Conservation (phyloP, 208 protist species). For the Acanthamoeba quina region DNA sequence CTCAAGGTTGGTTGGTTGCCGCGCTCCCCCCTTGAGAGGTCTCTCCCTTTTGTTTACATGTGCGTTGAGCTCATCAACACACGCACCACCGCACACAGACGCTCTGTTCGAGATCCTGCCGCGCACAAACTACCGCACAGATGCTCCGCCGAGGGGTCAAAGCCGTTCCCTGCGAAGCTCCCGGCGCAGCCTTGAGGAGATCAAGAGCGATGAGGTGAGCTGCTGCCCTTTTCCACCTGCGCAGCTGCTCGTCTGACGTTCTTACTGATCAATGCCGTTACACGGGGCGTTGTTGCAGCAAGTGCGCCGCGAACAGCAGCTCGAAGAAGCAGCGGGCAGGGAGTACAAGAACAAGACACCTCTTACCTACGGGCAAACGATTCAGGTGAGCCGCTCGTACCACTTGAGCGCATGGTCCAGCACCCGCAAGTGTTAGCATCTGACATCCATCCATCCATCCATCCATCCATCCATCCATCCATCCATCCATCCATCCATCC, state of each 20-base stretch:
- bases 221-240: not conserved
- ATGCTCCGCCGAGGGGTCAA: not conserved
- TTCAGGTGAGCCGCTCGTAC: slow-evolving; percentile 9
- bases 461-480: not conserved
- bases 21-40: no score
- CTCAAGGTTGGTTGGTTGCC: no score
- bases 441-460: not conserved
- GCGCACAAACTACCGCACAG: slow-evolving; percentile 51
- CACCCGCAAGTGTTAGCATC: not conserved
- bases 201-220: slow-evolving; percentile 18
- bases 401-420: not conserved
- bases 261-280: no score
- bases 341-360: slow-evolving; percentile 50
- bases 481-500: not conserved
- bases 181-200: slow-evolving; percentile 30
- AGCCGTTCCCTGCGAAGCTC: not conserved
- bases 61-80: no score
- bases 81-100: slow-evolving; percentile 2
- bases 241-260: not conserved
- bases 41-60: no score
- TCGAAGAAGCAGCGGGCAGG: slow-evolving; percentile 23
- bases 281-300: no score
- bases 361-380: slow-evolving; percentile 71
- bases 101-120: slow-evolving; percentile 73
- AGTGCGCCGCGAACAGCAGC: slow-evolving; percentile 44